These are phyloP conservation scores for Ottelia alismoides DNA, from an alignment of 106 monocot species.

Conservation along the genomic window DNA sequence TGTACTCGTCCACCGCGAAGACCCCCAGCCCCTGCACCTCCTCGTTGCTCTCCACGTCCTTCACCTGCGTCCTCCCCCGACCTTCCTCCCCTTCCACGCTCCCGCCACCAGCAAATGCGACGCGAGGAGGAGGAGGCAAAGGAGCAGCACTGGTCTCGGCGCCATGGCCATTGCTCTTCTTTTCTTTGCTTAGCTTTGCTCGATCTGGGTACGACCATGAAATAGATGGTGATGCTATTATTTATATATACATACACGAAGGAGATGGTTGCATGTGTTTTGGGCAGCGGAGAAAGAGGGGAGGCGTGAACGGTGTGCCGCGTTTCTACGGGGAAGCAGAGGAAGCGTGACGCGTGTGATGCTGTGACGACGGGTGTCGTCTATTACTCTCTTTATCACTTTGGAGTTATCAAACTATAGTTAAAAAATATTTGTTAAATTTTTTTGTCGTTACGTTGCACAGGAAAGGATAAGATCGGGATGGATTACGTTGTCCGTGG, in stretches of 20 bases:
- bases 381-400: no score
- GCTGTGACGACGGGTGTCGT: no score
- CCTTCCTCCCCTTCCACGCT: not conserved
- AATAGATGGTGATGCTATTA: not conserved
- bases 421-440: no score
- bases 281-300: not conserved
- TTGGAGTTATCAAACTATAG: no score
- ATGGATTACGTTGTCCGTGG: no score
- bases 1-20: conserved; percentile 6
- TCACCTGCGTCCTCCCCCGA: not conserved
- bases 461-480: no score
- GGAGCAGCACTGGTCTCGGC: not conserved
- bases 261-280: not conserved
- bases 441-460: no score
- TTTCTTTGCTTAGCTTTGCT: not conserved
- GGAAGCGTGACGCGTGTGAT: no score
- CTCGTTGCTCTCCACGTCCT: not conserved
- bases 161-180: not conserved
- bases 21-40: conserved; percentile 7
- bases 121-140: not conserved
- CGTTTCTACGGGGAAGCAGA: not conserved
- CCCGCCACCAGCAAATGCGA: not conserved
- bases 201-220: not conserved
- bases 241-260: not conserved
- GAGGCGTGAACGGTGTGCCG: not conserved